Base-by-base conservation (phyloP, 2,329 filamentous ascomycete genomes). In the Claviceps cyperi region DNA sequence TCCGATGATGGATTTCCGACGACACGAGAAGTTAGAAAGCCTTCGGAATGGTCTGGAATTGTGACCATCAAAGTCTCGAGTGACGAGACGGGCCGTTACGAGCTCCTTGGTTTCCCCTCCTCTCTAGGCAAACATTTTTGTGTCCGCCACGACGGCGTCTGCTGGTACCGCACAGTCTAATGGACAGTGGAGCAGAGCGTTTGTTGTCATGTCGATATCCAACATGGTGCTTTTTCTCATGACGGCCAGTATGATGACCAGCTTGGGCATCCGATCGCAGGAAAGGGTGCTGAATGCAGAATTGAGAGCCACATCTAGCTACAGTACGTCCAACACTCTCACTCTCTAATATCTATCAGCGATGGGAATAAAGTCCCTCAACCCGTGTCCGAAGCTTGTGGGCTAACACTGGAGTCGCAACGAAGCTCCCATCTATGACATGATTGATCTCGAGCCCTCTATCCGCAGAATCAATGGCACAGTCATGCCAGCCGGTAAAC, bases 381-480 rank as follows among this genome's bases (percentile, higher is more conserved):
- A 32, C 9, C 9, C 3, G 1, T 32, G 11, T 11, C 3, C 1
- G 8, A 2, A 4, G 28, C 28, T 32, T 32, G 8, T 11, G 9
- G 8, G 3, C 28, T 32, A 1, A 32, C 9, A 32, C 28, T 32
- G 3, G 28, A 32, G 3, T 8, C 28, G 28, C 3, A 32, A 9
- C 9, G 14, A 47, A 38, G 45, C 28, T 19, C 45, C 45, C 14
- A 28, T 47, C n/a, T 47, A n/a, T 22, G 45, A 47, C 35, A 47
- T 47, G 45, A 47, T 47, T 38, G 45, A 47, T 15, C 45, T 47
- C 28, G 45, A 47, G 32, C 45, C 45, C 3, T 47, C 45, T 8
- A 21, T 47, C 14, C 28, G 35, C 5, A 36, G 1, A 11, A 37
- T 41, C 17, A 38, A 38, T 15, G 48, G 48, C 15, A 45, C 48